Conservation (phyloP, 225 moss, liverwort and hornwort species). For the Thuidium tamariscinum region DNA sequence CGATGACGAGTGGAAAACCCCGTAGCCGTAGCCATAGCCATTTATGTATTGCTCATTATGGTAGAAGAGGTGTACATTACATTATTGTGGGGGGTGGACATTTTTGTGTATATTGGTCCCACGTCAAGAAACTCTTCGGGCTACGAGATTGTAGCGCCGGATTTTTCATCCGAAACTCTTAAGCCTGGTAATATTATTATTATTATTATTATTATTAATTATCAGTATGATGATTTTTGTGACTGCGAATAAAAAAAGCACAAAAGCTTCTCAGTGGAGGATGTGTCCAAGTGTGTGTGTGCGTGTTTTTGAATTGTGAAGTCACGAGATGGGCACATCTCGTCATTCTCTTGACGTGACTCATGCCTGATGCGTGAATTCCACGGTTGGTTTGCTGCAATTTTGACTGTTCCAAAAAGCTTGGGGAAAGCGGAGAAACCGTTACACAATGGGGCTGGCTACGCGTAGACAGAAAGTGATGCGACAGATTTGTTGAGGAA, state of each 20-base stretch:
- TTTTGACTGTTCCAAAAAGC: not conserved
- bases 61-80: conserved; percentile 43
- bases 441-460: not conserved
- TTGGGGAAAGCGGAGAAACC: not conserved
- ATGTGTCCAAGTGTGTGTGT: not conserved
- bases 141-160: conserved; percentile 28
- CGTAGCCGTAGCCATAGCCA: not conserved
- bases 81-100: conserved; percentile 40
- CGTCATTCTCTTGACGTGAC: not conserved
- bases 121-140: not conserved
- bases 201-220: not conserved
- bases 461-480: not conserved
- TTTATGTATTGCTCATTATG: conserved; percentile 13
- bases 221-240: not conserved
- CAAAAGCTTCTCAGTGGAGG: not conserved
- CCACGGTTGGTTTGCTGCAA: not conserved
- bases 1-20: not conserved
- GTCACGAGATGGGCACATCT: not conserved
- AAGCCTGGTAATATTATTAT: not conserved
- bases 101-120: conserved; percentile 59
- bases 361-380: not conserved
- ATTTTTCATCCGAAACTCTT: not conserved
- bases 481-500: not conserved
- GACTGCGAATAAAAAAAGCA: not conserved
- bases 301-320: not conserved